Evolutionary conservation across 768 basidiomycete species (phyloP), one percentile per base, ranked within the genome.

Genomic region (Ramaria rubella): DNA sequence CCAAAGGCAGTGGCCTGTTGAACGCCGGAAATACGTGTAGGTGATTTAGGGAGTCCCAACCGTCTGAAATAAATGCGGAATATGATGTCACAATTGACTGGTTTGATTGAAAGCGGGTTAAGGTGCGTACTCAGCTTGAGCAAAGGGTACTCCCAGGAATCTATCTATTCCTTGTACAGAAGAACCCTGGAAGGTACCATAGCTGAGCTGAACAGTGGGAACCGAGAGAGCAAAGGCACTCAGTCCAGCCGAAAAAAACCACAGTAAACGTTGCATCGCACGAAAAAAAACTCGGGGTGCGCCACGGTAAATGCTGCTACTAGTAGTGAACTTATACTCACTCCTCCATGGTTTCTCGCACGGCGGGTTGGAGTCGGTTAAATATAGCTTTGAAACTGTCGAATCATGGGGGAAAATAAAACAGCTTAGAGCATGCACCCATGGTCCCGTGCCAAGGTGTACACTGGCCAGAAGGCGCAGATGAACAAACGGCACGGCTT

Each of bases 101-200:
- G n/a, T n/a, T 7, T 36, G 36, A 8, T 19, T 34, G 46, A 14
- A 40, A 45, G n/a, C n/a, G n/a, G n/a, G n/a, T n/a, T n/a, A n/a
- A 31, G 27, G 29, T n/a, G 57, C 76, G 59, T 58, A 83, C 81
- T 80, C 79, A 23, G 81, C 76, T 62, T 75, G 59, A 14, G 79
- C 81, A 54, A 78, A 83, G 1, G 81, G 81, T 36, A 83, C 79
- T 2, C 81, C 80, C 2, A 79, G 65, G 61, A 77, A 82, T 56
- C 72, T 70, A 9, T 73, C 64, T 11, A 69, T 62, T 2, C 57
- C 57, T 3, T 72, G 71, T 31, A 64, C 66, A 8, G 64, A 61
- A 17, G 58, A 61, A 15, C 81, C 81, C n/a, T 68, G 68, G 64
- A 81, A 72, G 0, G 73, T 77, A 3, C 70, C 79, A 45, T 68